A percentile compares a stretch with the other conserved stretches of the same genome.
Evolutionary conservation across 129 eudicot species (phyloP).

Genomic region (Mikania micrantha): DNA sequence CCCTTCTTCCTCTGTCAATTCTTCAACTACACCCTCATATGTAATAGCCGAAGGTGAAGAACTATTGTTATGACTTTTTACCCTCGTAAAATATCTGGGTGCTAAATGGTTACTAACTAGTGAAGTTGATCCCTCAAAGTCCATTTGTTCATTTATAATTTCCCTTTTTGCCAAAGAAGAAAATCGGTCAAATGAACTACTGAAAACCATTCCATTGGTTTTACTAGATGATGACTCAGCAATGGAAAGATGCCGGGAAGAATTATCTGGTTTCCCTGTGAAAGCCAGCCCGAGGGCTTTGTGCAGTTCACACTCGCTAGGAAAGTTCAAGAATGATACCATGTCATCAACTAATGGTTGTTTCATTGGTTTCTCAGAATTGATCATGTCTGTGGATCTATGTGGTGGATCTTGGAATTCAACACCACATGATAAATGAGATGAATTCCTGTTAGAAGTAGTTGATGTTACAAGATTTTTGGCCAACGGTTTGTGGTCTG

Average conservation of each 20-base stretch:
- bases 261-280: constrained; percentile 9
- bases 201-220: constrained; percentile 23
- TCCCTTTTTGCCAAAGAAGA: constrained; percentile 20
- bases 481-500: constrained; percentile 18
- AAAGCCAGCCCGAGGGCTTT: constrained; percentile 58
- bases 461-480: constrained; percentile 21
- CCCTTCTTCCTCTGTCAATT: constrained; percentile 35
- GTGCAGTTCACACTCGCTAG: constrained; percentile 53
- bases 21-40: constrained; percentile 42
- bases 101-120: constrained; percentile 26
- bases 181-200: constrained; percentile 19
- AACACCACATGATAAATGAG: constrained; percentile 7
- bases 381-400: constrained; percentile 16
- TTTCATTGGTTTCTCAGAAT: constrained; percentile 6
- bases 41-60: constrained; percentile 46
- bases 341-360: constrained; percentile 12
- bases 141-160: constrained; percentile 29
- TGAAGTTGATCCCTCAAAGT: constrained; percentile 28
- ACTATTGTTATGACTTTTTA: constrained; percentile 15
- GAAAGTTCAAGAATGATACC: constrained; percentile 40
- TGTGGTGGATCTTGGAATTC: constrained; percentile 19
- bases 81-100: constrained; percentile 20
- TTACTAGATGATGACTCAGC: constrained; percentile 20
- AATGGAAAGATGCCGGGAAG: constrained; percentile 7
- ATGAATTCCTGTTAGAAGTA: constrained; percentile 17